Conservation (phyloP, 2,329 filamentous ascomycete genomes). For the Albifimbria verrucaria region DNA sequence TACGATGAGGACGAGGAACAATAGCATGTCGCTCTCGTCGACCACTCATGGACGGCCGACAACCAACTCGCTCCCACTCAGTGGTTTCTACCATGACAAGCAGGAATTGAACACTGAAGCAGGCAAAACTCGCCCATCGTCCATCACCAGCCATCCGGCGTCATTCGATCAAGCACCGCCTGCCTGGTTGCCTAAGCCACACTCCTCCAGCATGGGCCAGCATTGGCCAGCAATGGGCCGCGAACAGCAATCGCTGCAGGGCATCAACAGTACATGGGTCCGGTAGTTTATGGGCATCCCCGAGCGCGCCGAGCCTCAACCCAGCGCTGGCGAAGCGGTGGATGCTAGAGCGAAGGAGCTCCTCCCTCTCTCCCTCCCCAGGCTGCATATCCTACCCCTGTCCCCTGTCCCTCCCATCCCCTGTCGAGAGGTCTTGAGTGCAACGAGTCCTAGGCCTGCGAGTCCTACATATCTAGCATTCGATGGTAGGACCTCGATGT, state of each 20-base stretch:
- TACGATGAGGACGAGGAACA: too few relatives aligned
- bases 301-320: neutral
- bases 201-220: neutral
- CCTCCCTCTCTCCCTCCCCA: conserved; percentile 4
- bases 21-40: too few relatives aligned
- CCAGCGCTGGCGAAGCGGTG: neutral
- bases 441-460: neutral
- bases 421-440: neutral
- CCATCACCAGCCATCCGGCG: too few relatives aligned
- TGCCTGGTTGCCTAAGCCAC: conserved; percentile 26
- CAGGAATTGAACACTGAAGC: too few relatives aligned
- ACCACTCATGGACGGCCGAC: too few relatives aligned
- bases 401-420: conserved; percentile 1
- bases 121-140: too few relatives aligned
- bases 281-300: neutral
- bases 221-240: conserved; percentile 11
- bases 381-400: conserved; percentile 7
- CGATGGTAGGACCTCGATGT: neutral
- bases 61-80: too few relatives aligned
- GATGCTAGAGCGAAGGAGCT: too few relatives aligned
- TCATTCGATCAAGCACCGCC: conserved; percentile 9
- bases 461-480: neutral
- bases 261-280: neutral
- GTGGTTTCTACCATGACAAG: too few relatives aligned
- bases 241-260: neutral